Evolutionary conservation across 2,329 filamentous ascomycete genomes (phyloP).

Genomic region (Clarireedia sp.): DNA sequence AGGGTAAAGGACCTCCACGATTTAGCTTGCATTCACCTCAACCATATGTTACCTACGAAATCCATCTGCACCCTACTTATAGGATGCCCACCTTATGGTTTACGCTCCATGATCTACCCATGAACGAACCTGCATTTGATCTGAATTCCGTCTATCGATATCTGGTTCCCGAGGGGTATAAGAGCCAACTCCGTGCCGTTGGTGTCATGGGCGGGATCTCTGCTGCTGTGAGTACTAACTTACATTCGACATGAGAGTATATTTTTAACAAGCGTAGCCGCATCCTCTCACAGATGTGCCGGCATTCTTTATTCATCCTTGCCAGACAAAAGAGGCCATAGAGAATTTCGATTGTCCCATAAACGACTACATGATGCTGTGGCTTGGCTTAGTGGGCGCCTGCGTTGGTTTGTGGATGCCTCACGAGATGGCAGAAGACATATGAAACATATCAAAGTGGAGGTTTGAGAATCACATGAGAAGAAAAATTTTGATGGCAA

Average conservation of each 20-base stretch:
- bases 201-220: slow-evolving; percentile 68
- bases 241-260: neutral
- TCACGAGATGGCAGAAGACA: slow-evolving; percentile 47
- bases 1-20: slow-evolving; percentile 9
- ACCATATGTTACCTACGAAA: slow-evolving; percentile 52
- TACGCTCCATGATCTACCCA: slow-evolving; percentile 50
- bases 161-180: slow-evolving; percentile 61
- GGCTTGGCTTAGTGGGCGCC: slow-evolving; percentile 80
- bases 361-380: slow-evolving; percentile 72
- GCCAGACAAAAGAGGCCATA: slow-evolving; percentile 78
- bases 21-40: slow-evolving; percentile 31
- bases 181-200: slow-evolving; percentile 48
- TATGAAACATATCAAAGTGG: neutral
- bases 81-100: slow-evolving; percentile 71
- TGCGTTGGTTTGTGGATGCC: slow-evolving; percentile 74
- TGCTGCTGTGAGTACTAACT: slow-evolving; percentile 55
- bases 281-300: slow-evolving; percentile 75
- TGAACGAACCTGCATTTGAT: slow-evolving; percentile 48
- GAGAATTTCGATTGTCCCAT: slow-evolving; percentile 49
- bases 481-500: neutral
- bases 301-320: slow-evolving; percentile 88
- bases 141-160: slow-evolving; percentile 64
- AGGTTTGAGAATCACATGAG: slow-evolving; percentile 15
- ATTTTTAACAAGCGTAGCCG: slow-evolving; percentile 22
- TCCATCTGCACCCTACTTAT: slow-evolving; percentile 69